These are phyloP conservation scores for Pichia sp. DNA, from an alignment of 1,139 yeast species.

Conservation along the genomic window DNA sequence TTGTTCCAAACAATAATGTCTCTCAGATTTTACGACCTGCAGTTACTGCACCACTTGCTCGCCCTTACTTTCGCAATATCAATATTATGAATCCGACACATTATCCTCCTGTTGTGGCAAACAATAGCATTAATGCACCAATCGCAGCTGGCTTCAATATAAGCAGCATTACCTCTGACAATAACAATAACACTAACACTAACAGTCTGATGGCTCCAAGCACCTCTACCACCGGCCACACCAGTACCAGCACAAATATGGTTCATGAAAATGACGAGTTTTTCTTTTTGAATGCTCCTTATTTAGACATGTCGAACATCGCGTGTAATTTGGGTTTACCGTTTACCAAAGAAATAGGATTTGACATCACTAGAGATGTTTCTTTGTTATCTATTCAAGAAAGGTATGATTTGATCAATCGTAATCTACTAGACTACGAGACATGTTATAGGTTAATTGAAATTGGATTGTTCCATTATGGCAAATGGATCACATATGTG, in stretches of 20 bases:
- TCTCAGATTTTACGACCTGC: background rate
- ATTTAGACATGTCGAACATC: slow-evolving; percentile 41
- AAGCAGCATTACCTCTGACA: background rate
- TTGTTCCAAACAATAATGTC: background rate
- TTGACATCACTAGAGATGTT: slow-evolving; percentile 35
- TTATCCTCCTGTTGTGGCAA: background rate
- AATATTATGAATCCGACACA: background rate
- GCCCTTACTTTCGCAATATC: slow-evolving; percentile 12
- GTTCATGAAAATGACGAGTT: slow-evolving; percentile 28
- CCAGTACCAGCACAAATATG: background rate
- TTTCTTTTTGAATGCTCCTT: slow-evolving; percentile 48
- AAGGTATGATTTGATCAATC: slow-evolving; percentile 40
- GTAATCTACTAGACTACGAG: slow-evolving; percentile 45
- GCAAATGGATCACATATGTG: slow-evolving; percentile 68
- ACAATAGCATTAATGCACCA: background rate
- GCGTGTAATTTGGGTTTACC: slow-evolving; percentile 37
- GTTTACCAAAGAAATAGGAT: slow-evolving; percentile 38
- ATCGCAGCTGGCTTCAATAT: background rate
- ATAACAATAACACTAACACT: background rate
- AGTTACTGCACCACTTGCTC: slow-evolving; percentile 15
- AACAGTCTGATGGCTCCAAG: background rate
- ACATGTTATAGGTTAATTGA: slow-evolving; percentile 48
- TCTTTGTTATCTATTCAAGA: slow-evolving; percentile 11
- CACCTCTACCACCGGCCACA: background rate
- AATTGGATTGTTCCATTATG: slow-evolving; percentile 57